Base-by-base conservation (phyloP, 164 flowering plant species). In the Platanus orientalis region DNA sequence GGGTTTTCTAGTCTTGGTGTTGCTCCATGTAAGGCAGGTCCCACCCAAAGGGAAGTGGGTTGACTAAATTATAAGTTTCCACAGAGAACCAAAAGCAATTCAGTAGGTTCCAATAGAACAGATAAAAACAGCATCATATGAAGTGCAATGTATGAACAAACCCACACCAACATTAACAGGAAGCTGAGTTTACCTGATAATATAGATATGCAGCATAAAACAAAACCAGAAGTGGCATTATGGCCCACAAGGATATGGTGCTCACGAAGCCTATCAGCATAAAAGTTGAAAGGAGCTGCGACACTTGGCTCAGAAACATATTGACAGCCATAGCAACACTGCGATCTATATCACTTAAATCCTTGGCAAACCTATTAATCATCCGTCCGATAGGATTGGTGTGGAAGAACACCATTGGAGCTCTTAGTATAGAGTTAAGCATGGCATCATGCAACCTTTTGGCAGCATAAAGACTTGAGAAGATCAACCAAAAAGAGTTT, bases 381-480 rank as follows among this genome's bases (percentile, higher is more conserved):
- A 95, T 82, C 60, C 99, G 76, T 28, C 99, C 99, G 59, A 95
- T 77, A 44, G 98, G 99, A 77, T 92, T 95, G 34, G 97, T 92
- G 45, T 95, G 94, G 70, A 95, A 92, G 81, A 95, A 95, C 20
- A 90, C 84, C 99, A 95, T 95, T 34, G 99, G 99, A 71, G 98
- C 97, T 79, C 95, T 81, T 63, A 95, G 73, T 52, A 95, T 88
- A 53, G 98, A 87, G 53, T 34, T 60, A 58, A 95, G 92, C 97
- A 95, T 95, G 2, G 84, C 94, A 69, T 92, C 87, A 75, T 95
- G 99, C 81, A 95, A 69, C 66, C 85, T 81, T 79, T 75, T 85
- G 28, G 99, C 92, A 13, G 99, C 99, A 81, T 87, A 87, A 63
- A 95, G 91, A 81, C 99, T 95, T 55, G 91, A 82, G 5, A 75